These are phyloP conservation scores for Phytophthora pluvialis DNA, from an alignment of 352 stramenopile genomes.

Conservation along the genomic window DNA sequence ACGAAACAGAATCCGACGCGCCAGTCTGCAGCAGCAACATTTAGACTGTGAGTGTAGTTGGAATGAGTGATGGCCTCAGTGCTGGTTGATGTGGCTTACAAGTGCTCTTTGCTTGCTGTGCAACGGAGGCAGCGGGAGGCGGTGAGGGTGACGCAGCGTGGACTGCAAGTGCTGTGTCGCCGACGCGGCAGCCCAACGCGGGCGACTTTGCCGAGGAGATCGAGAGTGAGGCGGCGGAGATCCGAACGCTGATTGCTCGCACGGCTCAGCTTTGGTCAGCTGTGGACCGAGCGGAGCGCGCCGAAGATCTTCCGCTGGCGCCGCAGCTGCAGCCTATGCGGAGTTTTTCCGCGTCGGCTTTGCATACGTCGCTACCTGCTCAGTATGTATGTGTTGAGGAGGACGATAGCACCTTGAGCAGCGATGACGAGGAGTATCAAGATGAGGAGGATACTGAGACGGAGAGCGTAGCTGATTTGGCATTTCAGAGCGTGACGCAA, in stretches of 20 bases:
- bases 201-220: slow-evolving; percentile 37
- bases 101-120: slow-evolving; percentile 14
- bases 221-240: slow-evolving; percentile 42
- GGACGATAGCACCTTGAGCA: slow-evolving; percentile 33
- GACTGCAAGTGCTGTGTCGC: neutral
- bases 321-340: slow-evolving; percentile 1
- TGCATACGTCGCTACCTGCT: slow-evolving; percentile 7
- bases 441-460: slow-evolving; percentile 23
- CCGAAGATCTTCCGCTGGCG: slow-evolving; percentile 1
- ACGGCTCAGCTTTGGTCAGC: slow-evolving; percentile 43
- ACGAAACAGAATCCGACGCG: slow-evolving; percentile 19
- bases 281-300: slow-evolving; percentile 29
- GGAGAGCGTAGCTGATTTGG: slow-evolving; percentile 15
- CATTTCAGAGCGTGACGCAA: slow-evolving; percentile 5
- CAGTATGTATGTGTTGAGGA: slow-evolving; percentile 22
- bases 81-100: slow-evolving; percentile 9
- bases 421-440: slow-evolving; percentile 28
- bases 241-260: slow-evolving; percentile 40
- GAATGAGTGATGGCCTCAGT: neutral
- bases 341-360: slow-evolving; percentile 7
- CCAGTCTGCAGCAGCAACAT: slow-evolving; percentile 25
- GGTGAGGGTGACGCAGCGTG: neutral
- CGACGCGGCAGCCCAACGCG: neutral
- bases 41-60: slow-evolving; percentile 24
- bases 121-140: neutral